Evolutionary conservation across 1,284 basidiomycete species (phyloP), one percentile per base, ranked within the genome.

Genomic region (Ustilago esculenta): DNA sequence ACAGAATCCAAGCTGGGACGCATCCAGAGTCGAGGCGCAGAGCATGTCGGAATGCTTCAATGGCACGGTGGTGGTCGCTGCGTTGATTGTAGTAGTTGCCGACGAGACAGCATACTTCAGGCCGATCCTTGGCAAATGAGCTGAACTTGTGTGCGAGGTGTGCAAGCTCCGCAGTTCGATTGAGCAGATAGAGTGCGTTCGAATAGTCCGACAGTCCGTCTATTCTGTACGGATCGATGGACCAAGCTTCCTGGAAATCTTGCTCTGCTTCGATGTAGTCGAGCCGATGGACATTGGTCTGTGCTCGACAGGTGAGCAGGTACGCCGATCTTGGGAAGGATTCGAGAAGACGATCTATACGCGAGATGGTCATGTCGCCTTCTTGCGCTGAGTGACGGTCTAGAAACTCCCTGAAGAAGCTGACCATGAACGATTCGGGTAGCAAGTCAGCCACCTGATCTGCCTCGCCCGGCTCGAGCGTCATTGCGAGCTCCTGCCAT

Each of bases 121-220:
- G 68, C 24, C 72, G 56, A 40, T 80, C 74, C 25, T 64, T 57
- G 35, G 74, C 76, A 14, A 75, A 66, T 23, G 74, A 59, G 37
- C 73, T 70, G 39, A 80, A 75, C 32, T 71, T 71, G 64, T 96
- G 93, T 10, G 95, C 95, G 21, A 99, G 86, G 79, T 90, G 90
- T 12, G 94, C 93, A 29, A 99, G 85, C 81, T 94, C 93, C 27
- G 92, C 86, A 34, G 87, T 87, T 74, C 92, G 92, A 76, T 94
- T 91, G 54, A 92, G 92, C 5, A 98, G 92, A 82, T 98, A 98
- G 35, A 98, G 86, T 77, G 98, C 95, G 81, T 98, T 97, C 52
- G 94, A 96, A 82, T 92, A 95, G 49, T 97, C 90, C 80, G 98
- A 95, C 47, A 98, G 90, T 74, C 97, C 92, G 72, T 98, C 96